These are phyloP conservation scores for Deinandra increscens DNA, from an alignment of 129 eudicot species.

Conservation along the genomic window DNA sequence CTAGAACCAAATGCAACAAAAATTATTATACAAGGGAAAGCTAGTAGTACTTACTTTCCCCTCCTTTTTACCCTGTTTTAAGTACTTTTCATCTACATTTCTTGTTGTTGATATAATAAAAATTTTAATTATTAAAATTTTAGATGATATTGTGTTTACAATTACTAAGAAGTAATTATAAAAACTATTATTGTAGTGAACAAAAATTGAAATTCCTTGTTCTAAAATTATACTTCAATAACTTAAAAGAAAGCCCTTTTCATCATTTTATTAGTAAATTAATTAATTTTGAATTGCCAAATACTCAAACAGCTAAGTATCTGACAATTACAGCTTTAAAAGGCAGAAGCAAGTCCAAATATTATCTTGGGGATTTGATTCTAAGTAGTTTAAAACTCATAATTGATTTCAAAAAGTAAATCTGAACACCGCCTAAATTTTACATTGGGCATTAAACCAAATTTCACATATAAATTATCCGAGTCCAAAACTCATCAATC, in stretches of 20 bases:
- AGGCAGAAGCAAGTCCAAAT: neutral
- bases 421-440: neutral
- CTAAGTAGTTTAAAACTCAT: neutral
- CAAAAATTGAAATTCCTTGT: neutral
- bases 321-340: neutral
- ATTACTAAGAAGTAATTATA: neutral
- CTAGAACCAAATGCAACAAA: neutral
- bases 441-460: neutral
- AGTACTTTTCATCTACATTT: neutral
- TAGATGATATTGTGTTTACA: neutral
- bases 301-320: neutral
- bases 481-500: neutral
- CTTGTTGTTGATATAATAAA: neutral
- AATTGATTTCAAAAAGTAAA: neutral
- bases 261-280: neutral
- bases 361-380: neutral
- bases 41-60: neutral
- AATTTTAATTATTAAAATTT: neutral
- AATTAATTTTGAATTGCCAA: neutral
- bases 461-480: slow-evolving; percentile 1
- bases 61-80: neutral
- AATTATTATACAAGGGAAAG: neutral
- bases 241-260: neutral
- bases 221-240: neutral
- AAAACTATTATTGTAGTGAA: neutral